phyloP scores from a whole-genome alignment of 108 stramenopile species.

The Nitzschia sp. region DNA sequence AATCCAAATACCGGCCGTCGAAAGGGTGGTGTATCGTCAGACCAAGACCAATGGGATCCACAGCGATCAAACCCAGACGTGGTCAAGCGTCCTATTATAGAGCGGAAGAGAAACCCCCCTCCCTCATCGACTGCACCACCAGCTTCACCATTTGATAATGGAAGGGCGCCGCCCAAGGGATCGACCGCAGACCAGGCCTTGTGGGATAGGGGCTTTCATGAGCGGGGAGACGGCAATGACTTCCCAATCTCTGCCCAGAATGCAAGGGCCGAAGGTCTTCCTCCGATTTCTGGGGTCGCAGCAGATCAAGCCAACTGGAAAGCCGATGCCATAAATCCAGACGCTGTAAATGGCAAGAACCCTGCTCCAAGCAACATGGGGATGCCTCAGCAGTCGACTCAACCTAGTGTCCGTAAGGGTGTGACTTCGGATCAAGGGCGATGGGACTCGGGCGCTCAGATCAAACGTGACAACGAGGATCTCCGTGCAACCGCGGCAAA shows the following conservation, averaged over 20 bases:
- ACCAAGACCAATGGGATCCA: constrained; percentile 7
- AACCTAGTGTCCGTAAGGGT: not conserved
- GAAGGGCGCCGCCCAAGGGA: too few relatives aligned
- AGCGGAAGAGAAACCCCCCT: too few relatives aligned
- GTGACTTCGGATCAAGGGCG: constrained; percentile 6
- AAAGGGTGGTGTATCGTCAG: not conserved
- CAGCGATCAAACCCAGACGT: not conserved
- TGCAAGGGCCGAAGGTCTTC: too few relatives aligned
- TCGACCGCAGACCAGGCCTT: too few relatives aligned
- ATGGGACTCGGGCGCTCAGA: not conserved
- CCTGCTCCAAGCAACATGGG: not conserved
- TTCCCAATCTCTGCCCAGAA: too few relatives aligned
- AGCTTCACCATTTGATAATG: too few relatives aligned
- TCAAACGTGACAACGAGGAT: not conserved
- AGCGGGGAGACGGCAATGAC: too few relatives aligned
- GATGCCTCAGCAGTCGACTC: not conserved
- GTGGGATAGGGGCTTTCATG: too few relatives aligned
- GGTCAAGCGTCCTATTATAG: not conserved
- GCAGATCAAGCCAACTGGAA: not conserved
- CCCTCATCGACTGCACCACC: too few relatives aligned
- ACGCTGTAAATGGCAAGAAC: not conserved
- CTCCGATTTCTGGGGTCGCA: too few relatives aligned
- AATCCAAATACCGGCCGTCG: too few relatives aligned
- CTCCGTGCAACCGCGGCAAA: not conserved
- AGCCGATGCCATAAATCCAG: not conserved